phyloP scores from a whole-genome alignment of 2,329 filamentous ascomycete genomes.

The Stagonosporopsis cucurbitacearum region DNA sequence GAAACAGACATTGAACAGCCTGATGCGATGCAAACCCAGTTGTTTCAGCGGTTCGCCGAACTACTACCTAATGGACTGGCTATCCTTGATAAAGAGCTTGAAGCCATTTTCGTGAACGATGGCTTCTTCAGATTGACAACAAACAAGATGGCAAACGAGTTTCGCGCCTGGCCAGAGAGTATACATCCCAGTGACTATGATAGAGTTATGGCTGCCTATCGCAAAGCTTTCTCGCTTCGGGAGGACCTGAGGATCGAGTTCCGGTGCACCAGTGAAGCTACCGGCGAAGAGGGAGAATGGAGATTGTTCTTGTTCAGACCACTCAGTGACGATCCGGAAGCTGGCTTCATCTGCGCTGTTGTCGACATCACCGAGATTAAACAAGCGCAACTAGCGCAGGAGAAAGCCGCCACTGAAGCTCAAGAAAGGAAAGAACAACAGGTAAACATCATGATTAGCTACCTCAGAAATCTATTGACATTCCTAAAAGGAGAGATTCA shows the following conservation, averaged over 20 bases:
- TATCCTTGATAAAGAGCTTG: conserved; percentile 53
- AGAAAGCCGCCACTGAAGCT: conserved; percentile 52
- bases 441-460: background rate
- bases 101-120: conserved; percentile 56
- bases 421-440: conserved; percentile 54
- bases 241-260: conserved; percentile 53
- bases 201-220: conserved; percentile 53
- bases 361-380: conserved; percentile 57
- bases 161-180: conserved; percentile 55
- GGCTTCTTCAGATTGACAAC: conserved; percentile 56
- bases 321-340: conserved; percentile 50
- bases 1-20: conserved; percentile 16
- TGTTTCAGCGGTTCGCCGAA: conserved; percentile 55
- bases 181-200: conserved; percentile 55
- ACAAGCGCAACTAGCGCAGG: conserved; percentile 50
- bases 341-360: conserved; percentile 55
- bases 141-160: conserved; percentile 48
- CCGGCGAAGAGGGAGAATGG: conserved; percentile 45
- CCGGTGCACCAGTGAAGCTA: conserved; percentile 46
- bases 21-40: conserved; percentile 49
- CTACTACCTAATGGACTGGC: conserved; percentile 55
- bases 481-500: conserved; percentile 47
- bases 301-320: conserved; percentile 53
- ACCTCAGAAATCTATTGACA: background rate
- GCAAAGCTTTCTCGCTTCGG: conserved; percentile 49